Evolutionary conservation across 306 rosid genomes (phyloP), one percentile per base, ranked within the genome.

Genomic region (Astragalus membranaceus): DNA sequence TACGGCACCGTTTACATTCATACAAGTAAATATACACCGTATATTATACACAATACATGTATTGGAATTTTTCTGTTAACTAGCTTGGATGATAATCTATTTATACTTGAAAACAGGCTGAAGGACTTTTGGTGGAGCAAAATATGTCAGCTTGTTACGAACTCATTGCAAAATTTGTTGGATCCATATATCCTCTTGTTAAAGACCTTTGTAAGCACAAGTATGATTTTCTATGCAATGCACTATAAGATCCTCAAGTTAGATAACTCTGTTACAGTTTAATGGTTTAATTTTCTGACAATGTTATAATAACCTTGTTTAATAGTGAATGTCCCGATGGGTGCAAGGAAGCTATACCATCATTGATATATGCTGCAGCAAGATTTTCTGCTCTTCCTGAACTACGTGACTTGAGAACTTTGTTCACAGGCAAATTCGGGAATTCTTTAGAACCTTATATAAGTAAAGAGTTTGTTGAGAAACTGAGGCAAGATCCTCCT

Each of bases 361-460:
- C 99, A 12, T 58, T 94, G 84, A 87, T 86, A 3, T 86, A 83
- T 23, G 97, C 95, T 11, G 97, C 99, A 30, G 97, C 97, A 42
- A 82, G 97, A 52, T 87, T 91, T 66, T 72, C 95, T 16, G 99
- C 91, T 77, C 81, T 91, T 65, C 99, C 97, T 0, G 99, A 94
- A 76, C 72, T 94, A 14, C 92, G 99, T 0, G 84, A 86, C 0
- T 87, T 94, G 74, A 79, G 99, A 82, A 80, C 66, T 4, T 60
- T 82, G 37, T 89, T 94, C 29, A 65, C 73, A 2, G 76, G 60
- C 26, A 91, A 77, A 79, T 94, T 67, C 55, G 92, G 89, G 56
- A 73, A 77, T 75, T 79, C 85, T 23, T 78, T 88, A 14, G 87
- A 86, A 44, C 46, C 77, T 35, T 86, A 46, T 64, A 23, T 59